These are phyloP conservation scores for Knufia petricola DNA, from an alignment of 2,329 filamentous ascomycete genomes.

Conservation along the genomic window DNA sequence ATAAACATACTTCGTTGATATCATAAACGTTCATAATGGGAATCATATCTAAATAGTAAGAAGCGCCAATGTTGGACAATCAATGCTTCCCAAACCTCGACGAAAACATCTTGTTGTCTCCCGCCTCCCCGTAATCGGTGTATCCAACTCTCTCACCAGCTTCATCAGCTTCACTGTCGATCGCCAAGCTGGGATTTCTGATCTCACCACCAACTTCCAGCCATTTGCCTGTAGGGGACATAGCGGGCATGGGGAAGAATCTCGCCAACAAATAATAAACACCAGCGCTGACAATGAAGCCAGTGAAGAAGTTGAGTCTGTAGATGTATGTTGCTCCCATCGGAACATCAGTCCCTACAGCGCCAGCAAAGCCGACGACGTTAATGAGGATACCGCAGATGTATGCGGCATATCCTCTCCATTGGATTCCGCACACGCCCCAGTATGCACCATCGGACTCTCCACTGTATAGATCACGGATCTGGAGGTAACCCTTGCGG, in stretches of 20 bases:
- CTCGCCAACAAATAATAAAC: constrained; percentile 64
- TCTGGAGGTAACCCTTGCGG: constrained; percentile 68
- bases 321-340: constrained; percentile 76
- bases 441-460: constrained; percentile 57
- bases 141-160: not conserved
- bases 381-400: constrained; percentile 81
- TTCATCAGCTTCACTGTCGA: constrained; percentile 4
- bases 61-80: too few species aligned
- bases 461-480: constrained; percentile 69
- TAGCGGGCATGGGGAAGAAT: constrained; percentile 62
- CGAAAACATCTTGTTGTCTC: not conserved
- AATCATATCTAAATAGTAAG: too few species aligned
- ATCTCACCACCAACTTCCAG: constrained; percentile 8
- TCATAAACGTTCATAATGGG: too few species aligned
- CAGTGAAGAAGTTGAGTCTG: constrained; percentile 81
- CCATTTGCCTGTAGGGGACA: constrained; percentile 38
- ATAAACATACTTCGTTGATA: too few species aligned
- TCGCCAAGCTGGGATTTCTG: constrained; percentile 7
- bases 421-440: constrained; percentile 64
- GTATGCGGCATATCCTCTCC: constrained; percentile 65
- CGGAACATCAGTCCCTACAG: constrained; percentile 62
- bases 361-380: constrained; percentile 81
- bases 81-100: constrained; percentile 4
- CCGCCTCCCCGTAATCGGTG: not conserved
- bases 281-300: constrained; percentile 59